Percentiles rank a stretch among this genome's conserved stretches.
phyloP scores from a whole-genome alignment of 1,284 basidiomycete genomes.

The Cutaneotrichosporon arboriforme region DNA sequence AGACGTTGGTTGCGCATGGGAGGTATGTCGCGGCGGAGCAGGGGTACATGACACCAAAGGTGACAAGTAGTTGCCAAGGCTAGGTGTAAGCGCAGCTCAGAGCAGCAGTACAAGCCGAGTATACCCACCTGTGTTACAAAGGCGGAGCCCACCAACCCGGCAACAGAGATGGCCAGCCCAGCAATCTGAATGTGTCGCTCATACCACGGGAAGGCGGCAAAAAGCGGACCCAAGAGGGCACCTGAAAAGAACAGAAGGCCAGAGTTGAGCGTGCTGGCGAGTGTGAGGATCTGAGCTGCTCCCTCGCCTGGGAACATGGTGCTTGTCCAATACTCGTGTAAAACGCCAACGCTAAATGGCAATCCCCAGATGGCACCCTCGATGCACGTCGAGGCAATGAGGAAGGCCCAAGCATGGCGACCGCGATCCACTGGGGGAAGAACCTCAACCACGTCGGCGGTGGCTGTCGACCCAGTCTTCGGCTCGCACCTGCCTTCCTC shows the following conservation, averaged over 20 bases:
- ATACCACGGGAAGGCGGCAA: conserved; percentile 14
- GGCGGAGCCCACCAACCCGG: conserved; percentile 8
- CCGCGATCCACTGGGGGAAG: conserved; percentile 44
- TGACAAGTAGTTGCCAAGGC: conserved; percentile 45
- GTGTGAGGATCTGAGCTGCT: conserved; percentile 18
- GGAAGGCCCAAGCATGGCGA: conserved; percentile 40
- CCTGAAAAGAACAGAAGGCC: conserved; percentile 44
- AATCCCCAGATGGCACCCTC: conserved; percentile 45
- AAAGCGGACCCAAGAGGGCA: conserved; percentile 35
- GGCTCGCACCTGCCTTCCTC: neutral
- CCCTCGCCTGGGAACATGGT: conserved; percentile 31
- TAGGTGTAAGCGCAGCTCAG: conserved; percentile 18
- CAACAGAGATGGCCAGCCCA: conserved; percentile 7
- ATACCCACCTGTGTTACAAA: conserved; percentile 26
- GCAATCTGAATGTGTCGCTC: conserved; percentile 13
- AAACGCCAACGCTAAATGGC: conserved; percentile 43
- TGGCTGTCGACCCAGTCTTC: neutral
- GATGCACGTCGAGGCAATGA: conserved; percentile 36
- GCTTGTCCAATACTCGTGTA: conserved; percentile 43
- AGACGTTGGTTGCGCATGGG: conserved; percentile 42
- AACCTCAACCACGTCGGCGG: neutral
- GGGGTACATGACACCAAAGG: conserved; percentile 42
- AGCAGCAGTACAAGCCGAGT: no score
- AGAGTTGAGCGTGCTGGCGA: conserved; percentile 42
- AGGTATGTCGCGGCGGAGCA: conserved; percentile 33